These are phyloP conservation scores for Urostyla sp. DNA, from an alignment of 73 alveolate species.

Conservation along the genomic window DNA sequence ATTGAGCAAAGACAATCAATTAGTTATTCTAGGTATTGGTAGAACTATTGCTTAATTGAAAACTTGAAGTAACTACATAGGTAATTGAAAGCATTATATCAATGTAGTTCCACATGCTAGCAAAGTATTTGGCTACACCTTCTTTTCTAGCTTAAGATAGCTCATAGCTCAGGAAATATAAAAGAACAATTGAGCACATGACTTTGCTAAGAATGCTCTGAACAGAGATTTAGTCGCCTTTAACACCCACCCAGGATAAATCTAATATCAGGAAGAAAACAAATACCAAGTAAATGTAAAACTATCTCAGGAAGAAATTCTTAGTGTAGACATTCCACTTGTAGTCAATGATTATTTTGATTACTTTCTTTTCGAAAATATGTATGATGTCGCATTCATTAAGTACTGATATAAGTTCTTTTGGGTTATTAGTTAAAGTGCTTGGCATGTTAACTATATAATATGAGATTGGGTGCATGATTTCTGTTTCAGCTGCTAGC, in stretches of 20 bases:
- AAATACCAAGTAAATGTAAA: neutral
- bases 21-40: neutral
- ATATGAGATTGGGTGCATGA: neutral
- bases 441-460: constrained; percentile 3
- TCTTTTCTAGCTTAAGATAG: neutral
- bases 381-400: neutral
- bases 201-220: neutral
- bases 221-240: neutral
- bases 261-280: neutral
- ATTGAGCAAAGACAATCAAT: too few species aligned
- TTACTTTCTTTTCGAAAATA: neutral
- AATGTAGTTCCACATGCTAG: neutral
- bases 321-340: constrained; percentile 21
- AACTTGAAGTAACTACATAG: neutral
- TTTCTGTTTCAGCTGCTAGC: too few species aligned
- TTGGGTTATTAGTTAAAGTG: neutral
- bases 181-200: neutral
- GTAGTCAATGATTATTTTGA: constrained; percentile 2
- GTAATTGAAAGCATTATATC: neutral
- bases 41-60: neutral
- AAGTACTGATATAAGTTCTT: neutral
- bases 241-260: neutral
- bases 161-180: neutral
- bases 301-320: neutral
- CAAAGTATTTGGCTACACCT: neutral